Base-by-base conservation (phyloP, 768 basidiomycete genomes). In the Podaxis sp. region DNA sequence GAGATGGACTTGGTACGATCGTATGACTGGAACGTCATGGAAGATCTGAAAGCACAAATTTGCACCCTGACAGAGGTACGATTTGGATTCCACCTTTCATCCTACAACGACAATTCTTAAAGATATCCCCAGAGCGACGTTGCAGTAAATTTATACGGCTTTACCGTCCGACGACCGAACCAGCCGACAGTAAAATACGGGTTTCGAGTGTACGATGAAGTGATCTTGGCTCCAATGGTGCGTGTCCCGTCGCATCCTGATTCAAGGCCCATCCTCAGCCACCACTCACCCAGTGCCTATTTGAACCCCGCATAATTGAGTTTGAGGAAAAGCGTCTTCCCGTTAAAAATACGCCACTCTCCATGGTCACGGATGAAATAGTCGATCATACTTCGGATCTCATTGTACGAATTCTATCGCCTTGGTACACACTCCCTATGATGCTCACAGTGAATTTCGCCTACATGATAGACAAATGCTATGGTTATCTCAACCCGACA, bases 141-240 rank as follows among this genome's bases (percentile, higher is more conserved):
- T 4, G 95, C 91, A 2, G 78, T 94, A 56, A 96, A 94, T 68
- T 73, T 94, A 51, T 95, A 94, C 73, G 94, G 97, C 71, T 95
- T 98, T 68, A 84, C 89, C 22, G 91, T 96, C 13, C 83, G 96
- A 40, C 77, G 84, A 57, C 90, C 94, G 4, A 87, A 85, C 40
- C 82, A 85, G 57, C 77, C 87, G 13, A 89, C 95, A 0, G 85
- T 91, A 72, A 97, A 97, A 71, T 98, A 95, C 71, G 89, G 87
- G 27, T 77, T 97, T 49, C 87, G 94, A 27, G 90, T 93, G 2
- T 98, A 97, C 70, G 96, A 98, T 71, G 97, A 99, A 74, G 89
- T 92, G 56, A 96, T 97, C 63, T 78, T 98, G 36, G 94, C 96
- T 0, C 93, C 96, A 2, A 93, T 96, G 88, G 97, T 95, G 68